Percentiles rank a stretch among this genome's conserved stretches.
Evolutionary conservation across 495 filamentous ascomycete genomes (phyloP).

Genomic region (Tuber indicum): DNA sequence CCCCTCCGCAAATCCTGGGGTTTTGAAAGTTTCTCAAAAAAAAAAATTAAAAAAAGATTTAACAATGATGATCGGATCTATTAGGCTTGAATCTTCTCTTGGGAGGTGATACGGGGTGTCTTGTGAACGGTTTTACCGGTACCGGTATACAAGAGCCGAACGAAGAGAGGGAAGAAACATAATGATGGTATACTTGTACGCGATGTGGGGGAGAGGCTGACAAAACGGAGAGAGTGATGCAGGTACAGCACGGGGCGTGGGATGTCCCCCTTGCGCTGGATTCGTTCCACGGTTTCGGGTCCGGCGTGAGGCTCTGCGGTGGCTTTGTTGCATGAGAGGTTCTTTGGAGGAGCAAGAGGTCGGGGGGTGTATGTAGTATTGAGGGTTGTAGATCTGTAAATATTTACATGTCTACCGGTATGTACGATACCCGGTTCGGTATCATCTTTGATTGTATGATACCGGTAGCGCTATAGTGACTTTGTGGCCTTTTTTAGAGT

Average conservation of each 20-base stretch:
- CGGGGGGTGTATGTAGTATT: not conserved
- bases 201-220: not conserved
- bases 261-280: not conserved
- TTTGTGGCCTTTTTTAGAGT: not conserved
- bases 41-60: too few relatives aligned
- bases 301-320: not conserved
- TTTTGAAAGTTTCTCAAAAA: not conserved
- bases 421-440: not conserved
- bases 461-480: not conserved
- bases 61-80: not conserved
- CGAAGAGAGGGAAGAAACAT: not conserved
- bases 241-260: not conserved
- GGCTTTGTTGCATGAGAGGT: not conserved
- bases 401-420: not conserved
- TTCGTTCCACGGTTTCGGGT: constrained; percentile 2
- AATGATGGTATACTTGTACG: not conserved
- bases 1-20: not conserved
- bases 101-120: not conserved
- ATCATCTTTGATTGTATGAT: not conserved
- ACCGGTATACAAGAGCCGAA: not conserved
- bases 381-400: not conserved
- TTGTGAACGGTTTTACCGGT: not conserved
- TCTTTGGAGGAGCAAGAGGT: constrained; percentile 4
- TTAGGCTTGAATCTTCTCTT: not conserved
- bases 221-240: not conserved